Percentiles rank a stretch among this genome's conserved stretches.
These are phyloP conservation scores for Candida ulmi DNA, from an alignment of 805 yeast genomes.

Conservation along the genomic window DNA sequence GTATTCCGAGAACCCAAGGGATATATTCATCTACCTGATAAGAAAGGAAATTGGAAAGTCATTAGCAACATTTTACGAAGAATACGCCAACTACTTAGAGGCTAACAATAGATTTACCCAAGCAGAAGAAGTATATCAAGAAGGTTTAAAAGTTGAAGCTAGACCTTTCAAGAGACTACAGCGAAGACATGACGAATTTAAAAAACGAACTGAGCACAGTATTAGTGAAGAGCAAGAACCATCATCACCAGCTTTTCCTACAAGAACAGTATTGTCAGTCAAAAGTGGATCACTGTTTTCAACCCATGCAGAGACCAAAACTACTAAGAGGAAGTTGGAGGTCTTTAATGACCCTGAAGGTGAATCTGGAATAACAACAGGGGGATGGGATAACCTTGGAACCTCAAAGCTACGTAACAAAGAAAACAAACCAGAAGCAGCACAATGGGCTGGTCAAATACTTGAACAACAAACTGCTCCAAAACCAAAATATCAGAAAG, in stretches of 20 bases:
- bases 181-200: slow-evolving; percentile 39
- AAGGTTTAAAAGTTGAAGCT: slow-evolving; percentile 57
- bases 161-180: slow-evolving; percentile 52
- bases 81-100: slow-evolving; percentile 64
- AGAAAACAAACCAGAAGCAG: slow-evolving; percentile 54
- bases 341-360: slow-evolving; percentile 15
- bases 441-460: slow-evolving; percentile 60
- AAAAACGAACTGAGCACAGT: slow-evolving; percentile 28
- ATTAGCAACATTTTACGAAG: slow-evolving; percentile 72
- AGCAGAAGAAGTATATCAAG: slow-evolving; percentile 53
- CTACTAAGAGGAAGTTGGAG: slow-evolving; percentile 15
- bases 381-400: slow-evolving; percentile 45
- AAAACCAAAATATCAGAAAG: slow-evolving; percentile 17
- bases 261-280: slow-evolving; percentile 30
- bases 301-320: slow-evolving; percentile 7
- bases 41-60: slow-evolving; percentile 64
- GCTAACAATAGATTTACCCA: slow-evolving; percentile 37
- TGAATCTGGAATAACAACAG: slow-evolving; percentile 11
- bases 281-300: slow-evolving; percentile 29
- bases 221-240: slow-evolving; percentile 24
- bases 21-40: slow-evolving; percentile 64
- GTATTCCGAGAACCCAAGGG: slow-evolving; percentile 63
- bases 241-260: slow-evolving; percentile 29
- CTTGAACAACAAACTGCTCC: slow-evolving; percentile 33
- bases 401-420: slow-evolving; percentile 45